Conservation (phyloP, 208 protist species). For the Trypanosoma mega region DNA sequence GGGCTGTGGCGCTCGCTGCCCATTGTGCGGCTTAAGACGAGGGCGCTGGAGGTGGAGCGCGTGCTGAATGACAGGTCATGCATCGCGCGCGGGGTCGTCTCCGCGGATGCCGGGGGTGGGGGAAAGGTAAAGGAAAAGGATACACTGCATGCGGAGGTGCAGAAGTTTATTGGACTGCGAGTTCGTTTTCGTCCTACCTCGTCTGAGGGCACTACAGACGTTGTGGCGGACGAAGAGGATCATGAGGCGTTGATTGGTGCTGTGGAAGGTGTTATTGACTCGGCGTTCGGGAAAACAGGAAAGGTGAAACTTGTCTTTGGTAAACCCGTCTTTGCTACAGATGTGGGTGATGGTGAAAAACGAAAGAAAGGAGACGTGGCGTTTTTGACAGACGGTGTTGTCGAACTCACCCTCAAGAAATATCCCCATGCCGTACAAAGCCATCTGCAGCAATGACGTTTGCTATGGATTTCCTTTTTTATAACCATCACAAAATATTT, state of each 20-base stretch:
- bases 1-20: conserved; percentile 49
- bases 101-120: conserved; percentile 1
- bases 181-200: conserved; percentile 44
- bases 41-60: conserved; percentile 53
- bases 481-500: conserved; percentile 2
- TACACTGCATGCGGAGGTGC: conserved; percentile 58
- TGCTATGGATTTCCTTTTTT: conserved; percentile 9
- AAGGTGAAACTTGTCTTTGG: conserved; percentile 76
- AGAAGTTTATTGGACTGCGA: conserved; percentile 65
- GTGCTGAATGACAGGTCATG: conserved; percentile 65
- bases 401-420: conserved; percentile 65
- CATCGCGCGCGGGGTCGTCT: conserved; percentile 69
- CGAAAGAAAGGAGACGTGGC: conserved; percentile 21
- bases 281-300: conserved; percentile 77
- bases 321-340: conserved; percentile 39
- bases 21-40: conserved; percentile 49
- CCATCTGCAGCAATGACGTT: conserved; percentile 44
- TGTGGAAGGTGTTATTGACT: conserved; percentile 56
- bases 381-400: conserved; percentile 25
- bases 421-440: conserved; percentile 57
- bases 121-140: conserved; percentile 28
- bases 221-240: not conserved
- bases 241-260: not conserved
- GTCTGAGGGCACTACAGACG: not conserved
- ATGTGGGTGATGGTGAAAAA: not conserved